Evolutionary conservation across 768 basidiomycete genomes (phyloP).

Genomic region (Strobilomyces echinocephalus): DNA sequence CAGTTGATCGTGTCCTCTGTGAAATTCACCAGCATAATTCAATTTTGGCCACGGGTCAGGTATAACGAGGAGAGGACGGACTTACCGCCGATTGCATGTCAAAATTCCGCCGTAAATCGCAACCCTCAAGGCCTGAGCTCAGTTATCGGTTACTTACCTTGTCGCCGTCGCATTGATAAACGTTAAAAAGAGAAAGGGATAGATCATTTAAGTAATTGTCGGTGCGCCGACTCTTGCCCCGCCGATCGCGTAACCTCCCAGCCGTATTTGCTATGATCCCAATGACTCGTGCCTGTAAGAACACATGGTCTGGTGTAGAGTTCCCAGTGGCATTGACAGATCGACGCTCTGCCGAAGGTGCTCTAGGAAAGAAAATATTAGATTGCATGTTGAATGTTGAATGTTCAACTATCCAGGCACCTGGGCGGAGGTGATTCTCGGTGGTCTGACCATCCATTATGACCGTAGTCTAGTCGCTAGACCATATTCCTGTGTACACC

Average conservation of each 20-base stretch:
- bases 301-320: not conserved
- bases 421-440: not conserved
- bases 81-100: not conserved
- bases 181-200: conserved; percentile 6
- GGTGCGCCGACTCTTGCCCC: not conserved
- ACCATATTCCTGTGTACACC: not conserved
- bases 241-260: not conserved
- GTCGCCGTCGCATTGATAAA: conserved; percentile 5
- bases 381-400: not conserved
- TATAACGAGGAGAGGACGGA: not conserved
- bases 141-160: not conserved
- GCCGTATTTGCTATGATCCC: conserved; percentile 1
- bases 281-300: not conserved
- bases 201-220: not conserved
- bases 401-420: not conserved
- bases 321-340: not conserved
- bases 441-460: not conserved
- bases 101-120: conserved; percentile 1
- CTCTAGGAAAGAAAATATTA: not conserved
- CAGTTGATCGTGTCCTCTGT: not conserved
- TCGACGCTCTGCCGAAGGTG: not conserved
- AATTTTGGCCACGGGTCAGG: not conserved
- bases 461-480: not conserved
- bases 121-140: not conserved
- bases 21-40: not conserved